phyloP scores from a whole-genome alignment of 2,329 filamentous ascomycete species.

The Sporothrix pallida region DNA sequence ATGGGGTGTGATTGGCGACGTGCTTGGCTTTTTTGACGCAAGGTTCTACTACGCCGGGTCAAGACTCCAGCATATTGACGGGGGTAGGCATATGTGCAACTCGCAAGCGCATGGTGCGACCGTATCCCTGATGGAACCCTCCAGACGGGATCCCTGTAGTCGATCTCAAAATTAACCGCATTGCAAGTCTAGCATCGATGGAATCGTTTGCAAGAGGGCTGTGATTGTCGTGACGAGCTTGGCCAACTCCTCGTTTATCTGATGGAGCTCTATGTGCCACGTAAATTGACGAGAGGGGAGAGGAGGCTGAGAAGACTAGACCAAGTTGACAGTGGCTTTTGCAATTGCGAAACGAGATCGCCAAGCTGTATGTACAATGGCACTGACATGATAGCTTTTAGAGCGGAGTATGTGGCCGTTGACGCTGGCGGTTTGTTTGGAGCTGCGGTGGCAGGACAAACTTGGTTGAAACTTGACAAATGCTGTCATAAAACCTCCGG shows the following conservation, averaged over 20 bases:
- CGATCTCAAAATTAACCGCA: constrained; percentile 34
- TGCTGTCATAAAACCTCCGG: constrained; percentile 24
- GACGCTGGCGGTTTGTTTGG: background rate
- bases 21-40: constrained; percentile 32
- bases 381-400: background rate
- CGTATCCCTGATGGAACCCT: constrained; percentile 30
- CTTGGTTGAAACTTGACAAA: constrained; percentile 31
- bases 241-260: constrained; percentile 7
- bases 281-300: background rate
- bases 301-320: background rate
- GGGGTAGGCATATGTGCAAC: constrained; percentile 36
- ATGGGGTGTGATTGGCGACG: constrained; percentile 25
- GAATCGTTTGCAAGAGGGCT: constrained; percentile 6
- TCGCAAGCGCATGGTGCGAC: constrained; percentile 36
- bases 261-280: background rate
- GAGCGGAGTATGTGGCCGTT: background rate
- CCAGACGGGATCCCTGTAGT: constrained; percentile 28
- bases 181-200: constrained; percentile 1
- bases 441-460: background rate
- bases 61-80: constrained; percentile 32
- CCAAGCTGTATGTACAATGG: background rate
- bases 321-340: background rate
- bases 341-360: constrained; percentile 20
- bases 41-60: constrained; percentile 31
- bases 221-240: background rate